phyloP scores from a whole-genome alignment of 192 early-diverging fungal species.

The Coemansia javaensis region DNA sequence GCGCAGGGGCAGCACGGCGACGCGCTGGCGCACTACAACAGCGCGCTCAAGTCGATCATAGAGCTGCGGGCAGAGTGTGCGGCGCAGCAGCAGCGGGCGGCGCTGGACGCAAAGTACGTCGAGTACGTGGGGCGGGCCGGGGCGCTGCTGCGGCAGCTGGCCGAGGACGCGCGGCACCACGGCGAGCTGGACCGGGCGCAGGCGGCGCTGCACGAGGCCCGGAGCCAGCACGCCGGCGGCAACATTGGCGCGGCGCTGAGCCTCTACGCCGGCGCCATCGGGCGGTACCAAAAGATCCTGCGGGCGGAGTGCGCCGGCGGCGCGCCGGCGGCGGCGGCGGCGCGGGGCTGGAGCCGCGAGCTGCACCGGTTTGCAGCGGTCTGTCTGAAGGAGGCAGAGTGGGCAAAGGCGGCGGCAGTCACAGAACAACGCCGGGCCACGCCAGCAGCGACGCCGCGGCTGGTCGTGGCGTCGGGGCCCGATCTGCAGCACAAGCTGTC shows the following conservation, averaged over 20 bases:
- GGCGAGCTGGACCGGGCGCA: constrained; percentile 13
- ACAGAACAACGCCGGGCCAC: no score
- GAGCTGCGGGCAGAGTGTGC: constrained; percentile 4
- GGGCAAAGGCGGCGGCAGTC: constrained; percentile 7
- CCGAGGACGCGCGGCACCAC: constrained; percentile 4
- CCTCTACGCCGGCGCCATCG: constrained; percentile 22
- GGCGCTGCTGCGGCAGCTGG: constrained; percentile 13
- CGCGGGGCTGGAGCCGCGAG: constrained; percentile 22
- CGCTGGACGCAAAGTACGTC: constrained; percentile 27
- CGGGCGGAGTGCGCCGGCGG: constrained; percentile 7
- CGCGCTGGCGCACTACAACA: constrained; percentile 28
- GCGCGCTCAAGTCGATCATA: constrained; percentile 17
- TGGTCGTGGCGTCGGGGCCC: no score
- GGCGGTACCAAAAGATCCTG: constrained; percentile 30
- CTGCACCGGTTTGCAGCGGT: constrained; percentile 18
- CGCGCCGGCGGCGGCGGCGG: not conserved
- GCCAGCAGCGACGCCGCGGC: no score
- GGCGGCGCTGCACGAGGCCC: constrained; percentile 12
- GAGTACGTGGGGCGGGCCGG: constrained; percentile 33
- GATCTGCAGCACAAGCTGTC: constrained; percentile 7
- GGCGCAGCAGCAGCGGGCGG: constrained; percentile 2
- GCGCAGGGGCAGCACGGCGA: constrained; percentile 3
- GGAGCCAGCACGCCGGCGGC: constrained; percentile 4
- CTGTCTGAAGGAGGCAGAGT: constrained; percentile 29
- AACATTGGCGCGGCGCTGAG: constrained; percentile 10